phyloP scores from a whole-genome alignment of 805 yeast genomes.

The Wickerhamiella spandovensis region DNA sequence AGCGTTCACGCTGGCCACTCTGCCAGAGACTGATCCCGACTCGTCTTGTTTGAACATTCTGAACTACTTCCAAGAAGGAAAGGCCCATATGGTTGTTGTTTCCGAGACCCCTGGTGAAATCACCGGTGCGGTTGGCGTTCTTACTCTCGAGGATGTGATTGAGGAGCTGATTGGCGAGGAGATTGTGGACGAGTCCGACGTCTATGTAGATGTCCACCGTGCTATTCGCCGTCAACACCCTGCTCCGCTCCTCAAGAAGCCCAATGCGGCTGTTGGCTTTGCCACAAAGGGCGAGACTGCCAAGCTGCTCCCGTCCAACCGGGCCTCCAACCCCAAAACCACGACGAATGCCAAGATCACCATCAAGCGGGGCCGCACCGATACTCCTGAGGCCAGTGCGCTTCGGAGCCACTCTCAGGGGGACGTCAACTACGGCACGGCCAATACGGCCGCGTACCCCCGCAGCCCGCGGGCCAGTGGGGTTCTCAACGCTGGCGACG shows the following conservation, averaged over 20 bases:
- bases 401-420: background rate
- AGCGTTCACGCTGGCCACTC: conserved; percentile 85
- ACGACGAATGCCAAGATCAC: conserved; percentile 52
- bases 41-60: conserved; percentile 89
- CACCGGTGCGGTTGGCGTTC: conserved; percentile 77
- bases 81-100: conserved; percentile 92
- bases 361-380: conserved; percentile 31
- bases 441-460: background rate
- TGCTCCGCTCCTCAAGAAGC: conserved; percentile 23
- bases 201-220: conserved; percentile 78
- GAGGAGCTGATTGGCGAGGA: conserved; percentile 97
- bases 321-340: conserved; percentile 53
- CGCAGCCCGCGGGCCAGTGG: background rate
- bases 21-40: conserved; percentile 85
- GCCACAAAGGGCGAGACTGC: conserved; percentile 3
- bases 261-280: conserved; percentile 3
- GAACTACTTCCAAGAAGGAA: conserved; percentile 95
- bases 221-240: conserved; percentile 48
- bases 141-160: conserved; percentile 93
- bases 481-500: conserved; percentile 2
- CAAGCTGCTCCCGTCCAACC: conserved; percentile 28
- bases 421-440: background rate
- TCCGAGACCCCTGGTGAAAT: conserved; percentile 71
- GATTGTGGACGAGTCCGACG: conserved; percentile 92
- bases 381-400: background rate